Evolutionary conservation across 2,329 filamentous ascomycete species (phyloP).

Genomic region (Teratosphaeriaceae sp.): DNA sequence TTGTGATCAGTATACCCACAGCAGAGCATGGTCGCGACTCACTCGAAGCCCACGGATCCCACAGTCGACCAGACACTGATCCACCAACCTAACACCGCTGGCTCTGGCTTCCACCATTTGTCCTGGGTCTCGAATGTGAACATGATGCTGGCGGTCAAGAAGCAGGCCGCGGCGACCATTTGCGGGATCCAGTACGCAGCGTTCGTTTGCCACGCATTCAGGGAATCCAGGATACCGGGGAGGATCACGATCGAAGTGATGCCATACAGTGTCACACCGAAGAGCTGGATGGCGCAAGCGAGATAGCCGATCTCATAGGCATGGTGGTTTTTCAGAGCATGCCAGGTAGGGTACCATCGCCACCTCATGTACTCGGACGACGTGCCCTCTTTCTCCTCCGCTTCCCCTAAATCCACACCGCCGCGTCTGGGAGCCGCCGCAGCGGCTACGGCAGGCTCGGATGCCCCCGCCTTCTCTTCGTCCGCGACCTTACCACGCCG

Average conservation of each 20-base stretch:
- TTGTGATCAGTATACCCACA: too few species aligned
- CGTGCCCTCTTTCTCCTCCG: constrained; percentile 11
- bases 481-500: constrained; percentile 7
- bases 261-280: constrained; percentile 23
- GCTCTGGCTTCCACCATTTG: constrained; percentile 23
- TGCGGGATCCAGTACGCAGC: constrained; percentile 24
- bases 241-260: constrained; percentile 20
- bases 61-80: constrained; percentile 23
- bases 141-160: constrained; percentile 23
- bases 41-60: constrained; percentile 24
- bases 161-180: constrained; percentile 22
- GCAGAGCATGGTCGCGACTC: too few species aligned
- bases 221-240: constrained; percentile 20
- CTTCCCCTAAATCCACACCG: constrained; percentile 14
- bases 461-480: constrained; percentile 4
- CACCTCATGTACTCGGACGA: constrained; percentile 13
- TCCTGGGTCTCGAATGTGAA: constrained; percentile 26
- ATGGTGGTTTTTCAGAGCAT: constrained; percentile 20
- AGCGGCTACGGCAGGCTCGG: constrained; percentile 7
- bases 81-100: constrained; percentile 24
- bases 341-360: constrained; percentile 21
- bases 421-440: constrained; percentile 16
- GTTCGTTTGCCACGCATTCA: constrained; percentile 17
- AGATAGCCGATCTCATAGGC: constrained; percentile 26
- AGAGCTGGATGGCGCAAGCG: constrained; percentile 23